Evolutionary conservation across 2,329 filamentous ascomycete species (phyloP), one percentile per base, ranked within the genome.

Genomic region (Claviceps lovelessii): DNA sequence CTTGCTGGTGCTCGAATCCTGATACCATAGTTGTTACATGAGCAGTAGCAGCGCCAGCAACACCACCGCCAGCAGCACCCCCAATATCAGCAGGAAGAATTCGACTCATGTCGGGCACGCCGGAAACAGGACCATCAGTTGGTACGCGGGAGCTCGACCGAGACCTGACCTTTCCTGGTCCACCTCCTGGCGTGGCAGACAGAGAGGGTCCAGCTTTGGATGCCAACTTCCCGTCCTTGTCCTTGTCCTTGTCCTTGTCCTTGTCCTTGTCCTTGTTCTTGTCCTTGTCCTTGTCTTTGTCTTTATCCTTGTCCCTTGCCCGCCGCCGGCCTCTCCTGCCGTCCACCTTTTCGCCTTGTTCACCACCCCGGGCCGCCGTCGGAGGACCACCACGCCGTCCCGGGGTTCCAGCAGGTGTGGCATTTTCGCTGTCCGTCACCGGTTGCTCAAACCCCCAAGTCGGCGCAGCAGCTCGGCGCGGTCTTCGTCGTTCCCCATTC

Each of bases 371-470:
- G 48, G 67, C 65, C 33, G 64, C 55, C 45, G 62, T 58, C 33
- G 64, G 65, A 17, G 61, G 46, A 35, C 47, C 72, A 55, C 72
- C 76, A 56, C 79, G 74, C 29, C 77, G 75, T 4, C 74, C 73
- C 2, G 79, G 78, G 3, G 81, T 84, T n/a, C 77, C 76, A 10
- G 72, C 73, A 10, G 77, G 76, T 2, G 80, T 80, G 50, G 73
- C 70, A 47, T 72, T 74, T 61, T 88, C 85, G 17, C 78, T 77
- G 56, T 88, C 85, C 35, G 72, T 74, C 10, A 72, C 69, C 54
- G 64, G 73, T 62, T 68, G 84, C 62, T 88, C 85, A 56, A 77
- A 80, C 46, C 80, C 80, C 72, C 84, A 90, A 0, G 83, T 87
- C 4, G 87, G 86, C 11, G 87, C 86, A 19, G 80, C 80, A 28